Evolutionary conservation across 495 filamentous ascomycete species (phyloP).

Genomic region (Xylaria cubensis): DNA sequence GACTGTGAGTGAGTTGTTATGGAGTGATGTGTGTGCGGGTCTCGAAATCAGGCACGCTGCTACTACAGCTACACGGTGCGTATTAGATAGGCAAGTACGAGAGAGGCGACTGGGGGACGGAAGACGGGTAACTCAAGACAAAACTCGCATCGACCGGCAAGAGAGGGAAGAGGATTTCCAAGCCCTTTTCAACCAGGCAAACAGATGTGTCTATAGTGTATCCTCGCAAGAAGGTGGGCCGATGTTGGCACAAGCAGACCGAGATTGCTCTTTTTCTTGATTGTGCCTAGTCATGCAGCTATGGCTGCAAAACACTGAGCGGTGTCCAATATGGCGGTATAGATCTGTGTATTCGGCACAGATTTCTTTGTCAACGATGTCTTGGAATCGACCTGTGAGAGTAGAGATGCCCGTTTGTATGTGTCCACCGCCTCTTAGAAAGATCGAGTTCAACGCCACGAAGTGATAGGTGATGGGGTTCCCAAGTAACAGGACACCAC

Average conservation of each 20-base stretch:
- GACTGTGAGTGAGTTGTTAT: constrained; percentile 41
- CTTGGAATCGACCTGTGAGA: constrained; percentile 54
- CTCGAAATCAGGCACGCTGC: constrained; percentile 40
- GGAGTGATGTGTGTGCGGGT: constrained; percentile 37
- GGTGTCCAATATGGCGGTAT: constrained; percentile 43
- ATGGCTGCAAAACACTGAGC: constrained; percentile 44
- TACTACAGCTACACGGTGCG: constrained; percentile 39
- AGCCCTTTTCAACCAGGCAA: constrained; percentile 43
- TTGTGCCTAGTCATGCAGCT: constrained; percentile 47
- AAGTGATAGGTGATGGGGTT: constrained; percentile 50
- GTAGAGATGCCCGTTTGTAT: constrained; percentile 49
- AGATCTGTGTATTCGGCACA: constrained; percentile 50
- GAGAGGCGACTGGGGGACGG: constrained; percentile 31
- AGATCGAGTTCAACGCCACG: constrained; percentile 46
- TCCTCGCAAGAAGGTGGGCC: constrained; percentile 41
- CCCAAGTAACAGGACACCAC: constrained; percentile 17
- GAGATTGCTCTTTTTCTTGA: constrained; percentile 47
- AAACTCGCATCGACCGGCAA: constrained; percentile 41
- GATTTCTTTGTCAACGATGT: constrained; percentile 51
- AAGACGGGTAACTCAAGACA: constrained; percentile 41
- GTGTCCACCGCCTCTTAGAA: constrained; percentile 53
- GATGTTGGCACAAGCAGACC: constrained; percentile 48
- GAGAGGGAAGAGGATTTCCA: constrained; percentile 37
- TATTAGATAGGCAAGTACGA: constrained; percentile 30
- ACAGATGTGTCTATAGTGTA: constrained; percentile 40